Evolutionary conservation across 108 stramenopile species (phyloP), one percentile per base, ranked within the genome.

Genomic region (Stephanodiscus minutulus): DNA sequence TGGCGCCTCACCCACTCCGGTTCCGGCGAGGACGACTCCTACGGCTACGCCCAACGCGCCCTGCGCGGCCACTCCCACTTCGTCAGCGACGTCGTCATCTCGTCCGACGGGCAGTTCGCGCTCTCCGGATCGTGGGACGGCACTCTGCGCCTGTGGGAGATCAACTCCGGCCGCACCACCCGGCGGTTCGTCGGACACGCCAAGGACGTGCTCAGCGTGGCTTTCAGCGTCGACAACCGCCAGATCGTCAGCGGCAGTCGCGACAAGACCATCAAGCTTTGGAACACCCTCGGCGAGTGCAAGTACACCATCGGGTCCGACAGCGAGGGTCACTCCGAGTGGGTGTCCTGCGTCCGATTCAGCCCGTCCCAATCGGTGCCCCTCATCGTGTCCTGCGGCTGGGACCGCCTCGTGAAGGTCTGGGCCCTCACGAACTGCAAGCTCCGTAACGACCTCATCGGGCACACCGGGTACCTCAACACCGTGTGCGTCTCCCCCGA

Each of bases 381-480:
- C 62, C 86, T 98, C 61, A 97, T 99, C 80, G 98, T 99, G 44
- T 97, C 96, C 43, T 88, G 87, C 71, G 99, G 99, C 70, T 99
- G 99, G 99, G 99, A 99, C 87, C 94, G 95, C 62, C 88, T 98
- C 61, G 98, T 99, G 57, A 99, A 99, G 97, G 98, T 99, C 52
- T 99, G 98, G 97, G 77, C 92, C 82, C 82, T 99, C 70, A 91
- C 92, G 80, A 98, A 96, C 95, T 98, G 97, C 98, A 92, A 96
- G 83, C 96, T 99, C 76, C 96, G 96, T 84, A 95, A 94, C 81
- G 93, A 99, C 84, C 84, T 99, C 18, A 83, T 97, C 65, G 99
- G 99, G 86, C 99, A 99, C 94, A 96, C 88, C 61, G 99, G 98
- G 73, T 99, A 99, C 95, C 86, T 99, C 69, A 99, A 99, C 96